These are phyloP conservation scores for Hirsutella rhossiliensis DNA, from an alignment of 2,329 filamentous ascomycete species.

Conservation along the genomic window DNA sequence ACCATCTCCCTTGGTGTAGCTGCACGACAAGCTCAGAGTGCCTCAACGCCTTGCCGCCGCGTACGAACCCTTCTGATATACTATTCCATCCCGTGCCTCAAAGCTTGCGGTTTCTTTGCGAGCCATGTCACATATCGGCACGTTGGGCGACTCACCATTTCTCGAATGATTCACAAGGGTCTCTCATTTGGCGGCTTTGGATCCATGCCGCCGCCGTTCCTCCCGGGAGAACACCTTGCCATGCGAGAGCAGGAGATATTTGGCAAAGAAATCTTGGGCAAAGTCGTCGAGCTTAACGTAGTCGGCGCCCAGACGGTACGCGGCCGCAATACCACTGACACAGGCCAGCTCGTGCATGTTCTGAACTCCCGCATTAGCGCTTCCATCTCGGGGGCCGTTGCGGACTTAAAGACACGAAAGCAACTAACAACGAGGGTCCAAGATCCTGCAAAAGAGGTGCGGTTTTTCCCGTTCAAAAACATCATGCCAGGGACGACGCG, in stretches of 20 bases:
- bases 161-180: too few relatives aligned
- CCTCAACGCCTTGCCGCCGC: too few relatives aligned
- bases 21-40: too few relatives aligned
- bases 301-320: constrained; percentile 53
- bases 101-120: too few relatives aligned
- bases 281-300: constrained; percentile 49
- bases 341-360: constrained; percentile 61
- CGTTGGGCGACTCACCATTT: too few relatives aligned
- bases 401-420: constrained; percentile 3
- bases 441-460: constrained; percentile 50
- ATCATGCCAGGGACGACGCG: constrained; percentile 60
- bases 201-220: constrained; percentile 15
- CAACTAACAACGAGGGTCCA: constrained; percentile 55
- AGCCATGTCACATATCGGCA: too few relatives aligned
- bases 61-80: too few relatives aligned
- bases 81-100: too few relatives aligned
- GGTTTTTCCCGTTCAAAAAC: constrained; percentile 54
- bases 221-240: constrained; percentile 25
- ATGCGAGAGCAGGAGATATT: constrained; percentile 33
- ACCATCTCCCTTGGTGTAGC: too few relatives aligned
- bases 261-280: constrained; percentile 33
- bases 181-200: not conserved
- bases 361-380: constrained; percentile 15
- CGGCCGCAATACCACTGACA: constrained; percentile 59
- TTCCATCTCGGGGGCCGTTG: too few relatives aligned